Conservation (phyloP, 305 asterid genomes). For the Solanum hybrid region DNA sequence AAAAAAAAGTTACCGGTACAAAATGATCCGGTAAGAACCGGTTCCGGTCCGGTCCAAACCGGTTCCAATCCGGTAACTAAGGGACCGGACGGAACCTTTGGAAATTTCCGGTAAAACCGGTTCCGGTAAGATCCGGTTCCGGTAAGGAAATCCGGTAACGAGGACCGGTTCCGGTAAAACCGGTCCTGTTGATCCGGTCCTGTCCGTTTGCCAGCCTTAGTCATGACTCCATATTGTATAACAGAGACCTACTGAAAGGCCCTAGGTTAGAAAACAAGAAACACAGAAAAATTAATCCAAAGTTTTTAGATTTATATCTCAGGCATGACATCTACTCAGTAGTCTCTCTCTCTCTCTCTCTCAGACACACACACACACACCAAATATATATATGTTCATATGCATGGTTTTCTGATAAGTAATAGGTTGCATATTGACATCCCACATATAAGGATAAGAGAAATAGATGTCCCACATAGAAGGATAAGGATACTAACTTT, state of each 20-base stretch:
- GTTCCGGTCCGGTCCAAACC: too few species aligned
- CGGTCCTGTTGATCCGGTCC: too few species aligned
- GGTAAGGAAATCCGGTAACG: too few species aligned
- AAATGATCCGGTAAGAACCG: too few species aligned
- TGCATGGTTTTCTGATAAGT: background rate
- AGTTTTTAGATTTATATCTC: background rate
- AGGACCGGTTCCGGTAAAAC: too few species aligned
- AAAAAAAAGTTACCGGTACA: too few species aligned
- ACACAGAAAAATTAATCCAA: background rate
- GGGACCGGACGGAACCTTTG: too few species aligned
- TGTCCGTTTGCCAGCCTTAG: too few species aligned
- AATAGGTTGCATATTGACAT: background rate
- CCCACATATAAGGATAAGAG: background rate
- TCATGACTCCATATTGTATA: background rate
- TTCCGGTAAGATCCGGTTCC: too few species aligned
- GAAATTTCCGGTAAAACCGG: too few species aligned
- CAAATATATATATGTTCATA: background rate
- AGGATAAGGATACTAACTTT: background rate
- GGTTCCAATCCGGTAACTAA: too few species aligned
- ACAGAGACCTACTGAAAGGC: background rate
- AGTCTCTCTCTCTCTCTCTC: background rate
- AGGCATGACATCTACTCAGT: background rate
- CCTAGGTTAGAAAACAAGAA: background rate
- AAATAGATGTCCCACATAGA: background rate
- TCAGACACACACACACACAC: background rate